Conservation (phyloP, 192 early-diverging fungal species). For the Diversispora eburnea region DNA sequence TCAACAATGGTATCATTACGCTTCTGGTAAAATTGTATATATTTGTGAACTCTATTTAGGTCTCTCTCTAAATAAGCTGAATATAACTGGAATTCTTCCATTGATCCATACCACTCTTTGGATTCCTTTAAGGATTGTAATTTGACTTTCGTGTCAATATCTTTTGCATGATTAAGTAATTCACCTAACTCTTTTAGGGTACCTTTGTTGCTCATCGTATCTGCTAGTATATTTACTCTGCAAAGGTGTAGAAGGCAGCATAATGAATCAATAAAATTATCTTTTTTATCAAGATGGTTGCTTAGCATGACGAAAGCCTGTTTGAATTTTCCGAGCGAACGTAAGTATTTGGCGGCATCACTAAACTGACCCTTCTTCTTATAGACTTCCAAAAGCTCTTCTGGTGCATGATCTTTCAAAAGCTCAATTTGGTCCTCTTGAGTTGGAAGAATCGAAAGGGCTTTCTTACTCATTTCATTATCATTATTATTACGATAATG, state of each 20-base stretch:
- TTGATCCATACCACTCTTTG: not conserved
- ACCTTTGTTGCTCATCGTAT: not conserved
- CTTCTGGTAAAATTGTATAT: not conserved
- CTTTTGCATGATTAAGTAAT: not conserved
- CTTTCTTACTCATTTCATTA: conserved; percentile 3
- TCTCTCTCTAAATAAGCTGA: conserved; percentile 8
- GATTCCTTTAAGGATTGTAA: not conserved
- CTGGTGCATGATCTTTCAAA: conserved; percentile 6
- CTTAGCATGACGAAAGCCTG: not conserved
- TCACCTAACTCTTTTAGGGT: not conserved
- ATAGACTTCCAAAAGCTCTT: not conserved
- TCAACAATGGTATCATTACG: not conserved
- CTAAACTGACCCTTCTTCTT: too few relatives aligned
- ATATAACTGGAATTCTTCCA: conserved; percentile 15
- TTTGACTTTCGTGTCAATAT: not conserved
- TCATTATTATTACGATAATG: conserved; percentile 11
- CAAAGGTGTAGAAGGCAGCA: not conserved
- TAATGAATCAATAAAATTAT: not conserved
- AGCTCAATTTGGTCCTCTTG: conserved; percentile 12
- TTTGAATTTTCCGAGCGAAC: not conserved
- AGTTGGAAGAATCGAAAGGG: conserved; percentile 2
- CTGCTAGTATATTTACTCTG: conserved; percentile 7
- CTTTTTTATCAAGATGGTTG: not conserved
- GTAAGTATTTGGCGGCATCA: not conserved
- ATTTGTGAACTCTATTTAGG: not conserved